These are phyloP conservation scores for Tolypocladium cylindrosporum DNA, from an alignment of 2,329 filamentous ascomycete genomes.

Conservation along the genomic window DNA sequence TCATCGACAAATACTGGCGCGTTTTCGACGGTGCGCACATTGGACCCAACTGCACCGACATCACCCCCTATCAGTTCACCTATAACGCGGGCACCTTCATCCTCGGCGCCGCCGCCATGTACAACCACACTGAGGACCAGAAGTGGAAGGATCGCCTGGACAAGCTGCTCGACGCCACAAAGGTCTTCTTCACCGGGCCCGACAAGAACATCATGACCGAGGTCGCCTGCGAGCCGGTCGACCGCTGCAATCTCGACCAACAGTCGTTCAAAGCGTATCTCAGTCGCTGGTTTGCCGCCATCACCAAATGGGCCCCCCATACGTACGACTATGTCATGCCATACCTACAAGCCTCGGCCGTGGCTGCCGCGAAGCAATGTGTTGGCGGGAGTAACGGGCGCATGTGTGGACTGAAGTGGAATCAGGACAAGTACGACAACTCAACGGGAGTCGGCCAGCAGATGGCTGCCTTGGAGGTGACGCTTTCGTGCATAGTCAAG, in stretches of 20 bases:
- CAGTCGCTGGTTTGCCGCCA: constrained; percentile 50
- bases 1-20: constrained; percentile 49
- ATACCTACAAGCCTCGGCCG: constrained; percentile 43
- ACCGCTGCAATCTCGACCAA: constrained; percentile 52
- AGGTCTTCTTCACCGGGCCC: constrained; percentile 43
- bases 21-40: constrained; percentile 55
- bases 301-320: constrained; percentile 54
- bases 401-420: constrained; percentile 54
- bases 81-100: constrained; percentile 61
- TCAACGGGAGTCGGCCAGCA: constrained; percentile 57
- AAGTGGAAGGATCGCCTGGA: constrained; percentile 50
- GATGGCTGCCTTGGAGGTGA: constrained; percentile 58
- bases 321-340: constrained; percentile 43
- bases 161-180: constrained; percentile 42
- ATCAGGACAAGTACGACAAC: constrained; percentile 45
- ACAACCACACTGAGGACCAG: constrained; percentile 44
- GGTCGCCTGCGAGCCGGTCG: constrained; percentile 52
- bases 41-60: constrained; percentile 43
- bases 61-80: constrained; percentile 55
- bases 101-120: constrained; percentile 58
- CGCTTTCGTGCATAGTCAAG: constrained; percentile 50
- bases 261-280: constrained; percentile 56
- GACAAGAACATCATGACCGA: constrained; percentile 52
- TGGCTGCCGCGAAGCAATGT: constrained; percentile 47
- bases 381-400: constrained; percentile 44